These are phyloP conservation scores for Neodidymelliopsis sp. DNA, from an alignment of 2,329 filamentous ascomycete genomes.

Conservation along the genomic window DNA sequence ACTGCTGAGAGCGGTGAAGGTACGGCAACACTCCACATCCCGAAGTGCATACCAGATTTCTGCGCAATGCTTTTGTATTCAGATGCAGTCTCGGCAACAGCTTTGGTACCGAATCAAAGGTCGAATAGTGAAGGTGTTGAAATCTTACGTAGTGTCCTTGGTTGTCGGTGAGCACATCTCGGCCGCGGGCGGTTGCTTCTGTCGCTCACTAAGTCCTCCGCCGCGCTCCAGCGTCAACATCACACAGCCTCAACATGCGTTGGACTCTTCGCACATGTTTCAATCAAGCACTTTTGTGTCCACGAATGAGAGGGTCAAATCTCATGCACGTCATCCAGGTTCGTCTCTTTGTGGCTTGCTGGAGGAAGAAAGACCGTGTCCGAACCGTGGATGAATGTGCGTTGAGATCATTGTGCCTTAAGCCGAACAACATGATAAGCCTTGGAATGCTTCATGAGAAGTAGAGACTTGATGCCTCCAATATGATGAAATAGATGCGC, in stretches of 20 bases:
- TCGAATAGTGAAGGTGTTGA: background rate
- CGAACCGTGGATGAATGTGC: slow-evolving; percentile 2
- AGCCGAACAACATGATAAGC: background rate
- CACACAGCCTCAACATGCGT: slow-evolving; percentile 3
- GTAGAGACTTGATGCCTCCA: background rate
- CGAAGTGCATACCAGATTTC: background rate
- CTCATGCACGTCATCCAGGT: slow-evolving; percentile 3
- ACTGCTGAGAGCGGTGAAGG: too few relatives aligned
- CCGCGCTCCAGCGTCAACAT: slow-evolving; percentile 10
- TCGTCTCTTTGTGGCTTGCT: background rate
- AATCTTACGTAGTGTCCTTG: too few relatives aligned
- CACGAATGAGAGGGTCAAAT: slow-evolving; percentile 1
- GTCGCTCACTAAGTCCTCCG: slow-evolving; percentile 3
- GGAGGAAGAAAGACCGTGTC: slow-evolving; percentile 4
- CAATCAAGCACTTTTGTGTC: background rate
- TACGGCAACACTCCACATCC: background rate
- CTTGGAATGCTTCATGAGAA: background rate
- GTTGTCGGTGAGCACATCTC: slow-evolving; percentile 7
- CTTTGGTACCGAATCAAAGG: background rate
- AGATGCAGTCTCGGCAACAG: background rate
- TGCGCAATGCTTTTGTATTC: background rate
- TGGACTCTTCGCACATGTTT: background rate
- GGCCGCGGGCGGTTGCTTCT: slow-evolving; percentile 16
- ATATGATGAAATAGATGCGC: background rate
- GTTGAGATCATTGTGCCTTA: slow-evolving; percentile 9